Evolutionary conservation across 2,329 filamentous ascomycete species (phyloP).

Genomic region (Pleochaeta shiraiana): DNA sequence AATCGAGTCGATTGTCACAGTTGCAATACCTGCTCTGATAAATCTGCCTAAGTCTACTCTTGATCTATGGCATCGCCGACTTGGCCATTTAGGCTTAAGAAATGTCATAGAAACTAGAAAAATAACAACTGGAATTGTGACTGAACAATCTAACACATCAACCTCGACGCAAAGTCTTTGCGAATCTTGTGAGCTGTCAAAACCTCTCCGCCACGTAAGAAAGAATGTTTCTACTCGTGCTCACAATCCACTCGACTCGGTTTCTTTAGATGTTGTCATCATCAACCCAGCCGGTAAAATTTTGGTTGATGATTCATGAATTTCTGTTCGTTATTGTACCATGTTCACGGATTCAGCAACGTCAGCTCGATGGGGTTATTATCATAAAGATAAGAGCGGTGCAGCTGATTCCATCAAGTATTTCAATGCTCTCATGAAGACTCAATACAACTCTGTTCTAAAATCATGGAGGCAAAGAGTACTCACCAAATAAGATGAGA

Average conservation of each 20-base stretch:
- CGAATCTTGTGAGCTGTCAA: neutral
- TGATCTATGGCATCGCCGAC: slow-evolving; percentile 1
- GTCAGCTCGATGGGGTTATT: neutral
- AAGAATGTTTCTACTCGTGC: neutral
- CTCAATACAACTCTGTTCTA: neutral
- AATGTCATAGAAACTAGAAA: slow-evolving; percentile 1
- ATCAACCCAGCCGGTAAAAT: neutral
- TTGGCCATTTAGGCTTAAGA: neutral
- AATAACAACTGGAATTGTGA: neutral
- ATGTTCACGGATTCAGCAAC: neutral
- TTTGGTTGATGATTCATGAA: neutral
- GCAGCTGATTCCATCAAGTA: neutral
- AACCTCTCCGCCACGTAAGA: neutral
- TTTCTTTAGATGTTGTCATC: neutral
- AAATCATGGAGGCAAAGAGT: slow-evolving; percentile 3
- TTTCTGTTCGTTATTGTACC: neutral
- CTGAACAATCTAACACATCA: neutral
- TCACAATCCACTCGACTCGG: neutral
- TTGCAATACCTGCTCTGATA: neutral
- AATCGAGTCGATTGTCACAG: neutral
- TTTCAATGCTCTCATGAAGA: neutral
- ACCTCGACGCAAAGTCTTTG: neutral
- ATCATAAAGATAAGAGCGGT: neutral
- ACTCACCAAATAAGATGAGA: neutral
- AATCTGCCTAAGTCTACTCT: neutral